Conservation (phyloP, 2,329 filamentous ascomycete genomes). For the Teratosphaeria nubilosa region DNA sequence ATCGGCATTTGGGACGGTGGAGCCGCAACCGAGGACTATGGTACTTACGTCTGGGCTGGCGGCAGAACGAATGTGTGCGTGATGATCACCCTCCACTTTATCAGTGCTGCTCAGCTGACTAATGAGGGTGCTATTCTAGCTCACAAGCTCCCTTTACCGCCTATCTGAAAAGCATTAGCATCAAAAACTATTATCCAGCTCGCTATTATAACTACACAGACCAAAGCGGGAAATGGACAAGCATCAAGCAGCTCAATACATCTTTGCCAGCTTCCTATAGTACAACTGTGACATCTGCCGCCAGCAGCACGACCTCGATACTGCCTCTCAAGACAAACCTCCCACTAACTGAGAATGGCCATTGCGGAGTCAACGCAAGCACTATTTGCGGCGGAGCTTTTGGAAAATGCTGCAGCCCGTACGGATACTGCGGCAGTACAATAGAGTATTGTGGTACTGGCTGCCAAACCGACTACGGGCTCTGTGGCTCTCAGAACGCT, state of each 20-base stretch:
- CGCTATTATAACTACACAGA: slow-evolving; percentile 42
- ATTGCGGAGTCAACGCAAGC: not conserved
- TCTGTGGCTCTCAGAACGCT: not conserved
- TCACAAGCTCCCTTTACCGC: slow-evolving; percentile 36
- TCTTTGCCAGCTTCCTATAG: not conserved
- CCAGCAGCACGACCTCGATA: not conserved
- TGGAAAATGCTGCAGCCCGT: not conserved
- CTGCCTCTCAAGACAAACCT: not conserved
- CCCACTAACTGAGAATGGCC: not conserved
- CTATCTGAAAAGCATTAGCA: slow-evolving; percentile 40
- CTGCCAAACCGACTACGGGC: not conserved
- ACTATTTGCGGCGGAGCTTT: not conserved
- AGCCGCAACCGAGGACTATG: slow-evolving; percentile 36
- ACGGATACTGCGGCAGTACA: not conserved
- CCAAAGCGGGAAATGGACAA: slow-evolving; percentile 36
- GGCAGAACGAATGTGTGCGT: slow-evolving; percentile 36
- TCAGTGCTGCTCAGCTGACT: not conserved
- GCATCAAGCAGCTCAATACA: slow-evolving; percentile 34
- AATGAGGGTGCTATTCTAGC: not conserved
- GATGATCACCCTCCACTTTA: not conserved
- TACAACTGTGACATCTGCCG: slow-evolving; percentile 2
- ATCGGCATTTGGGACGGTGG: slow-evolving; percentile 59
- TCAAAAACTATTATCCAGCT: slow-evolving; percentile 43
- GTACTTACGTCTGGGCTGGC: slow-evolving; percentile 59
- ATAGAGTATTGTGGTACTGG: not conserved